A percentile compares a stretch with the other conserved stretches of the same genome.
Conservation (phyloP, 2,329 filamentous ascomycete species). For the Simplicillium sp. region DNA sequence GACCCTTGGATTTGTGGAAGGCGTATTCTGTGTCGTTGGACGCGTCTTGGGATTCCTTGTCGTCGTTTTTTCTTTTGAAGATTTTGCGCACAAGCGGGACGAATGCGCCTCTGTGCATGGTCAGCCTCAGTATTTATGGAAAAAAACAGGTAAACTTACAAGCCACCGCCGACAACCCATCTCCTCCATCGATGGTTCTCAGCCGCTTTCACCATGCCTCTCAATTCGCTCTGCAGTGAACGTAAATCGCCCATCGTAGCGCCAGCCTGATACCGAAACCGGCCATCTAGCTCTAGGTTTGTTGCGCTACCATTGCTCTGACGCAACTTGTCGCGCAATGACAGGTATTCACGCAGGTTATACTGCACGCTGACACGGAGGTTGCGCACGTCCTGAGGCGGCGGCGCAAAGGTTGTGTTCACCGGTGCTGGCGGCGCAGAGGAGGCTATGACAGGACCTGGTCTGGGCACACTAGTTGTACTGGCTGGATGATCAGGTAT, state of each 20-base stretch:
- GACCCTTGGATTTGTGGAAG: slow-evolving; percentile 38
- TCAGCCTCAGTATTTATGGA: not conserved
- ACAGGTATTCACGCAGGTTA: slow-evolving; percentile 24
- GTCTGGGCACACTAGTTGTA: too few relatives aligned
- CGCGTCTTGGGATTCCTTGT: slow-evolving; percentile 21
- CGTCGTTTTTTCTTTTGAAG: slow-evolving; percentile 34
- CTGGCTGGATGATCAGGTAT: too few relatives aligned
- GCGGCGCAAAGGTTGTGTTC: slow-evolving; percentile 11
- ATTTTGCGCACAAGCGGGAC: slow-evolving; percentile 42
- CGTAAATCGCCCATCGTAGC: slow-evolving; percentile 34
- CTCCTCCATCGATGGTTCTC: slow-evolving; percentile 42
- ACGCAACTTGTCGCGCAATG: slow-evolving; percentile 19
- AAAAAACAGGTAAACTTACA: slow-evolving; percentile 28
- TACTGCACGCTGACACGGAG: slow-evolving; percentile 24
- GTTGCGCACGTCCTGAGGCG: slow-evolving; percentile 18
- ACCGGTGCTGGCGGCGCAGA: slow-evolving; percentile 10
- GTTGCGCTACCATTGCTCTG: slow-evolving; percentile 17
- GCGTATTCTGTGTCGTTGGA: slow-evolving; percentile 49
- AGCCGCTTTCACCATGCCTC: slow-evolving; percentile 29
- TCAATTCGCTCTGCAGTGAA: slow-evolving; percentile 32
- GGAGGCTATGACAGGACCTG: slow-evolving; percentile 9
- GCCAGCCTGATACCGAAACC: slow-evolving; percentile 30
- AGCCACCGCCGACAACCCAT: slow-evolving; percentile 40
- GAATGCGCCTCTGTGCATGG: slow-evolving; percentile 31
- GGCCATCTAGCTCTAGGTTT: slow-evolving; percentile 28